Evolutionary conservation across 1,284 basidiomycete genomes (phyloP).

Genomic region (Amylostereum areolatum): DNA sequence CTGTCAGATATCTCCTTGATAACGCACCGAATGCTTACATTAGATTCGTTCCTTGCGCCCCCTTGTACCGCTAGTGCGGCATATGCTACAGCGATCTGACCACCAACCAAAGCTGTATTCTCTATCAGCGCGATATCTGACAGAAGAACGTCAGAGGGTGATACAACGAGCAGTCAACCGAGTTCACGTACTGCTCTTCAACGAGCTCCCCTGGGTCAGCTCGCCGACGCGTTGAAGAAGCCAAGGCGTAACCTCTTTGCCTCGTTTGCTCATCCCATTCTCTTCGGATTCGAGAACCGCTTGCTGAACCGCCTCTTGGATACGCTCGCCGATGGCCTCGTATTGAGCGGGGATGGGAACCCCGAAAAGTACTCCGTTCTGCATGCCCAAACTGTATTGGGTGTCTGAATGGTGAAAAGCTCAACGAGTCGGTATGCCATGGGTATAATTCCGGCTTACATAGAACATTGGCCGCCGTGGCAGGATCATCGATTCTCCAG

Average conservation of each 20-base stretch:
- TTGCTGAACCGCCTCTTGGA: slow-evolving; percentile 81
- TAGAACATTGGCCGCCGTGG: slow-evolving; percentile 63
- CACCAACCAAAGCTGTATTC: slow-evolving; percentile 85
- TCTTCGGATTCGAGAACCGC: slow-evolving; percentile 82
- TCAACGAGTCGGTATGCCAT: too few species aligned
- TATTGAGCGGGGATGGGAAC: slow-evolving; percentile 86
- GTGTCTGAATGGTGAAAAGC: slow-evolving; percentile 33
- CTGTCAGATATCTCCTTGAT: too few species aligned
- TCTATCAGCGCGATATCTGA: slow-evolving; percentile 85
- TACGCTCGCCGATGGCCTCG: slow-evolving; percentile 57
- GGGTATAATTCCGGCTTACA: slow-evolving; percentile 36
- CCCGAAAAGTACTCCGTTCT: slow-evolving; percentile 76
- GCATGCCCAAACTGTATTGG: slow-evolving; percentile 58
- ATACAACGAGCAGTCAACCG: background rate
- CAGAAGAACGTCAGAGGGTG: background rate
- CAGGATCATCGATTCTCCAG: slow-evolving; percentile 60
- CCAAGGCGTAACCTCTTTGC: slow-evolving; percentile 97
- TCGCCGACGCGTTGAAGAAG: slow-evolving; percentile 81
- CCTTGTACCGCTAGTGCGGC: slow-evolving; percentile 37
- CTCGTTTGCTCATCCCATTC: slow-evolving; percentile 75
- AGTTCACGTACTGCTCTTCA: slow-evolving; percentile 57
- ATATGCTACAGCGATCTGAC: slow-evolving; percentile 79
- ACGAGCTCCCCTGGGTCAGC: slow-evolving; percentile 71
- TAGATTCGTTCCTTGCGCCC: slow-evolving; percentile 7
- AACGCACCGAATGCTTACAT: slow-evolving; percentile 27